Percentiles rank a stretch among this genome's conserved stretches.
Conservation (phyloP, 352 stramenopile species). For the Phytophthora gonapodyides region DNA sequence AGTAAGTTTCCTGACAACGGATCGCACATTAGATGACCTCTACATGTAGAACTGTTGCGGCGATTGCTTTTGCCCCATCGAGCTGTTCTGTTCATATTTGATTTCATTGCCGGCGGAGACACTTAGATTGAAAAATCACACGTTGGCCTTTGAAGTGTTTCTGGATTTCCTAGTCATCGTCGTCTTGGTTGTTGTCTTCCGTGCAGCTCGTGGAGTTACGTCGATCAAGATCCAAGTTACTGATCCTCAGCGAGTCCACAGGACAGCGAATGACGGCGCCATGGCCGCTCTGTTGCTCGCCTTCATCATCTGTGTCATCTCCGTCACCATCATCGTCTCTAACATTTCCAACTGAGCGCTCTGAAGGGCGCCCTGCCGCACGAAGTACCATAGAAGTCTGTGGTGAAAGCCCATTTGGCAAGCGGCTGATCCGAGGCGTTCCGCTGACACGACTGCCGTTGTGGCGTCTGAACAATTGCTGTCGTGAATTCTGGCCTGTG, state of each 20-base stretch:
- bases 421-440: conserved; percentile 16
- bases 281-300: conserved; percentile 3
- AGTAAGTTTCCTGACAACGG: conserved; percentile 29
- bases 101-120: conserved; percentile 24
- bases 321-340: background rate
- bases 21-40: conserved; percentile 37
- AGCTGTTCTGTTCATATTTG: conserved; percentile 39
- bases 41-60: conserved; percentile 32
- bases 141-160: conserved; percentile 25
- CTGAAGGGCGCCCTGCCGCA: no score
- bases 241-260: conserved; percentile 6
- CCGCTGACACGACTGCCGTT: conserved; percentile 9
- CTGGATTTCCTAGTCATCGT: conserved; percentile 22
- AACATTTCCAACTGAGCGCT: no score
- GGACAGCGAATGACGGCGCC: conserved; percentile 2
- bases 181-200: conserved; percentile 37
- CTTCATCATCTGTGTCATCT: conserved; percentile 26
- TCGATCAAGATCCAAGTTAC: conserved; percentile 6
- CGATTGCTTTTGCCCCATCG: conserved; percentile 1
- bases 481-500: conserved; percentile 16
- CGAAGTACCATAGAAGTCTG: background rate
- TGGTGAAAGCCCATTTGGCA: conserved; percentile 11
- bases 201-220: background rate
- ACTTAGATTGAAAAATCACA: conserved; percentile 35
- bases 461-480: conserved; percentile 22